Evolutionary conservation across 108 stramenopile species (phyloP).

Genomic region (Nannochloropsis gaditana): DNA sequence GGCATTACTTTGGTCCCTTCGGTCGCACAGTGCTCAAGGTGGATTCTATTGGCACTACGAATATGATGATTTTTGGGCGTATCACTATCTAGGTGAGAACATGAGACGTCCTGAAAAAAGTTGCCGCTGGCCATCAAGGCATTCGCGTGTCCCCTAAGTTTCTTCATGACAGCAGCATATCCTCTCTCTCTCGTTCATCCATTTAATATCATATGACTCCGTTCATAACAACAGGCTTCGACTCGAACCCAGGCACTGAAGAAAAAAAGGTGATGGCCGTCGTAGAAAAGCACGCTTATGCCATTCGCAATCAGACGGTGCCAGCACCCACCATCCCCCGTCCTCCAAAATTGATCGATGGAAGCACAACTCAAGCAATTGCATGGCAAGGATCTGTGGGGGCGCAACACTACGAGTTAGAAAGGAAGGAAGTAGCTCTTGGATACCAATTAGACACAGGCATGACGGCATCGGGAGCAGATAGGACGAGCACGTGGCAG

Average conservation of each 20-base stretch:
- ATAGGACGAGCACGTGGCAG: not conserved
- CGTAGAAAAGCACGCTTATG: conserved; percentile 14
- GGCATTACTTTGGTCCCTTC: not conserved
- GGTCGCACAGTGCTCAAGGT: not conserved
- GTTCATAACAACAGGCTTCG: not conserved
- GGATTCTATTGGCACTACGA: conserved; percentile 20
- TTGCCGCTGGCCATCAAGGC: too few relatives aligned
- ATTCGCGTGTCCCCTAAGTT: too few relatives aligned
- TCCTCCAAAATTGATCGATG: not conserved
- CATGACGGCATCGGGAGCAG: not conserved
- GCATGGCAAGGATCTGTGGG: not conserved
- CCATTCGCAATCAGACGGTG: not conserved
- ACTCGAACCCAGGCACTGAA: not conserved
- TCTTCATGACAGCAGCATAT: not conserved
- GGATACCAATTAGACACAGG: not conserved
- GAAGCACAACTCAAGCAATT: not conserved
- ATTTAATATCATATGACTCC: not conserved
- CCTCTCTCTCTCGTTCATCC: not conserved
- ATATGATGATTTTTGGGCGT: conserved; percentile 12
- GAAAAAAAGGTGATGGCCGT: conserved; percentile 11
- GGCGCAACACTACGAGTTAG: conserved; percentile 6
- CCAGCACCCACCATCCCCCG: not conserved
- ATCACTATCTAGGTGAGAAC: not conserved
- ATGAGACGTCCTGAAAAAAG: too few relatives aligned
- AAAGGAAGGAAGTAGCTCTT: not conserved